A percentile compares a stretch with the other conserved stretches of the same genome.
These are phyloP conservation scores for Adansonia rubrostipa DNA, from an alignment of 441 rosid species.

Conservation along the genomic window DNA sequence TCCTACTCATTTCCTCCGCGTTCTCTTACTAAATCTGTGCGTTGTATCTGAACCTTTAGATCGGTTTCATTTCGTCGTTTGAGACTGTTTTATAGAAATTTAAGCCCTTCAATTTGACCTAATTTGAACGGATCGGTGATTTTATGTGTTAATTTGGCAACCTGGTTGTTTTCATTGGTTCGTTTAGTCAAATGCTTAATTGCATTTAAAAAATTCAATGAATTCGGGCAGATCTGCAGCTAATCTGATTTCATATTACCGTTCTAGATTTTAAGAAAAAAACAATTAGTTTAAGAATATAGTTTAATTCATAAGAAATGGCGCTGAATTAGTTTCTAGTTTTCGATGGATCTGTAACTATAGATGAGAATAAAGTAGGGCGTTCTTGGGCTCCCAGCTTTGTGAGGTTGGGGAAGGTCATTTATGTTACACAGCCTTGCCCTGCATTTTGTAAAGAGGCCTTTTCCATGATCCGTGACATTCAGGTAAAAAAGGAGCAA, in stretches of 20 bases:
- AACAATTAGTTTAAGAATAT: neutral
- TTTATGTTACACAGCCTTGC: too few relatives aligned
- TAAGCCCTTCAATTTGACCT: neutral
- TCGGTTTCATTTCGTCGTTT: conserved; percentile 19
- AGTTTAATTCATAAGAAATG: neutral
- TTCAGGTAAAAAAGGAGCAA: too few relatives aligned
- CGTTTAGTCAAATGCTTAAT: conserved; percentile 14
- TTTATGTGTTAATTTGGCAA: neutral
- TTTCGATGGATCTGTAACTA: neutral
- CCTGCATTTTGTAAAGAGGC: too few relatives aligned
- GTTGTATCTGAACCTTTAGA: neutral
- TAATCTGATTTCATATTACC: neutral
- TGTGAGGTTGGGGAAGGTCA: too few relatives aligned
- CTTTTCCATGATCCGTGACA: too few relatives aligned
- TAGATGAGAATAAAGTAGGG: neutral
- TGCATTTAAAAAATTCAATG: neutral
- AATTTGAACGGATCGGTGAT: neutral
- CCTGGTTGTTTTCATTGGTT: neutral
- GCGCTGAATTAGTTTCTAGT: neutral
- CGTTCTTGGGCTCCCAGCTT: too few relatives aligned
- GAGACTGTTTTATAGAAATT: conserved; percentile 3
- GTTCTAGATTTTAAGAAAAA: too few relatives aligned
- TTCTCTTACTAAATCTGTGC: neutral
- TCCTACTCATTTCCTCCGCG: neutral
- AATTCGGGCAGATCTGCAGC: conserved; percentile 1